Conservation (phyloP, 495 filamentous ascomycete species). For the Entonaema liquescens region DNA sequence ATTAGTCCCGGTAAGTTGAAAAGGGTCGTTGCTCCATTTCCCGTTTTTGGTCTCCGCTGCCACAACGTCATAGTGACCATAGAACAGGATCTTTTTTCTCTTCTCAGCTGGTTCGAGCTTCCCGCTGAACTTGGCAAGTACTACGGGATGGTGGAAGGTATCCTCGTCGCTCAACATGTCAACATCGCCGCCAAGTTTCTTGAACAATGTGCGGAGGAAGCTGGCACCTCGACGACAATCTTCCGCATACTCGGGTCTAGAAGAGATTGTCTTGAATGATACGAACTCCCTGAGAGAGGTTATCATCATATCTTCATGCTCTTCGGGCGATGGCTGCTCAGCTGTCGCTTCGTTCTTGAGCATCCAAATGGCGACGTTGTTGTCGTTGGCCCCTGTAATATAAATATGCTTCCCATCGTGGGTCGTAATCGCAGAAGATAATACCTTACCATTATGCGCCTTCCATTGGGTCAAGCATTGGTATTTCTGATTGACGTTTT, state of each 20-base stretch:
- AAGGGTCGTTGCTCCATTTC: slow-evolving; percentile 88
- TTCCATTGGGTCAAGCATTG: slow-evolving; percentile 84
- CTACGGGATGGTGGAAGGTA: slow-evolving; percentile 80
- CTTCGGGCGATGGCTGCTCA: slow-evolving; percentile 46
- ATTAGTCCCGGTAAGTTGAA: slow-evolving; percentile 82
- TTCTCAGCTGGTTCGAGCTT: slow-evolving; percentile 62
- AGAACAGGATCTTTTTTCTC: slow-evolving; percentile 91
- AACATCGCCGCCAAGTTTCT: slow-evolving; percentile 86
- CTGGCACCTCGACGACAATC: slow-evolving; percentile 94
- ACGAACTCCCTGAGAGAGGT: slow-evolving; percentile 84
- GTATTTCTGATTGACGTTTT: slow-evolving; percentile 89
- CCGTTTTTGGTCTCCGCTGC: slow-evolving; percentile 78
- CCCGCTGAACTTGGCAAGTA: slow-evolving; percentile 86
- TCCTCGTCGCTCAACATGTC: slow-evolving; percentile 81
- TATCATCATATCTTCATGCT: slow-evolving; percentile 74
- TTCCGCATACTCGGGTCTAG: slow-evolving; percentile 79
- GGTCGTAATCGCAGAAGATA: slow-evolving; percentile 81
- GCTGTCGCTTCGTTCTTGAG: slow-evolving; percentile 64
- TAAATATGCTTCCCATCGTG: slow-evolving; percentile 76
- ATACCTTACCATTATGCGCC: slow-evolving; percentile 84
- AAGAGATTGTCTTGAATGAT: slow-evolving; percentile 88
- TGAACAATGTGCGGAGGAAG: slow-evolving; percentile 87
- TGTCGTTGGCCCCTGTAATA: slow-evolving; percentile 95
- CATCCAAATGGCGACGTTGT: slow-evolving; percentile 88
- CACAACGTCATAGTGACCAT: slow-evolving; percentile 99